A percentile compares a stretch with the other conserved stretches of the same genome.
These are phyloP conservation scores for Coniochaeta ligniaria DNA, from an alignment of 2,329 filamentous ascomycete genomes.

Conservation along the genomic window DNA sequence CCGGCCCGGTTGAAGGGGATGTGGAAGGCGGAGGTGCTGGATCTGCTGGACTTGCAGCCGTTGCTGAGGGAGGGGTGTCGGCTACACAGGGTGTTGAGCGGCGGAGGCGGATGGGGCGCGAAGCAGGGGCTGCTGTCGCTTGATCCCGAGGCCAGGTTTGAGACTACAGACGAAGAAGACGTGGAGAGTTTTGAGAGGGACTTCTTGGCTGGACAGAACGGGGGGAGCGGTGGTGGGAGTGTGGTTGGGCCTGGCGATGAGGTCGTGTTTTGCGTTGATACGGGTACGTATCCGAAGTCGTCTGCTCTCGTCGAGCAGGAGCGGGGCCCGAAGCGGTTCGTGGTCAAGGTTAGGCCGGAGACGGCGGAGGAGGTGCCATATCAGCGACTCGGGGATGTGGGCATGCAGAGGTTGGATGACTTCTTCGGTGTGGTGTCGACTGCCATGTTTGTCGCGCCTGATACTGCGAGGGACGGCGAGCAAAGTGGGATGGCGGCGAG, in stretches of 20 bases:
- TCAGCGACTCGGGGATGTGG: background rate
- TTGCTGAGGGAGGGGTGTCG: slow-evolving; percentile 35
- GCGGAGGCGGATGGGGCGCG: slow-evolving; percentile 77
- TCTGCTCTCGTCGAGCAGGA: background rate
- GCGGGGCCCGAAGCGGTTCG: background rate
- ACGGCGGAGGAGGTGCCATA: background rate
- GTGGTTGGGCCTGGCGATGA: slow-evolving; percentile 56
- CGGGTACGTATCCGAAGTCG: background rate
- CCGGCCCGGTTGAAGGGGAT: slow-evolving; percentile 23
- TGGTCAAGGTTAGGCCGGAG: background rate
- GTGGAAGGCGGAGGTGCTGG: slow-evolving; percentile 6
- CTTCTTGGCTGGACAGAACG: slow-evolving; percentile 21
- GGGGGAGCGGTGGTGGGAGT: slow-evolving; percentile 24
- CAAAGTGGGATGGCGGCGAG: background rate
- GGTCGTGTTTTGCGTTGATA: slow-evolving; percentile 56
- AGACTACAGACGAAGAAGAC: slow-evolving; percentile 38
- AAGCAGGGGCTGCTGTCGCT: slow-evolving; percentile 75
- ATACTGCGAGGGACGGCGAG: background rate
- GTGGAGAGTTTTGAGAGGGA: slow-evolving; percentile 46
- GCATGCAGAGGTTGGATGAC: background rate
- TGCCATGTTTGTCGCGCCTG: background rate
- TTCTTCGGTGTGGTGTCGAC: background rate
- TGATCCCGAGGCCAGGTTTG: slow-evolving; percentile 58
- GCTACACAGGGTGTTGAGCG: slow-evolving; percentile 55
- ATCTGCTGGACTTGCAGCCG: slow-evolving; percentile 20